Base-by-base conservation (phyloP, 2,329 filamentous ascomycete species). In the Xylaria sp. region DNA sequence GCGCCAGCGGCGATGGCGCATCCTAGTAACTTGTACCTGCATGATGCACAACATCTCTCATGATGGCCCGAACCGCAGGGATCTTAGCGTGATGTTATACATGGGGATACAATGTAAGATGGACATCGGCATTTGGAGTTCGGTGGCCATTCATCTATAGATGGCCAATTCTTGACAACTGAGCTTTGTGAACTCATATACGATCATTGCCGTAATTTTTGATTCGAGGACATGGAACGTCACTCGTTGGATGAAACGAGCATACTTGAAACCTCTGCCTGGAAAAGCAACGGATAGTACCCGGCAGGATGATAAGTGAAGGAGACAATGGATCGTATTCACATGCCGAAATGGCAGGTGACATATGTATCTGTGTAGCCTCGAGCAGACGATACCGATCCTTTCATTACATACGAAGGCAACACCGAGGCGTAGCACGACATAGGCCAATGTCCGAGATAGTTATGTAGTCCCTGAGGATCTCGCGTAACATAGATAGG, bases 261-360 rank as follows among this genome's bases (percentile, higher is more conserved):
- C 15, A 25, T 13, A 59, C 30, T 30, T 66, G 62, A 68, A 68
- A 66, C 62, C 18, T 34, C 36, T 13, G n/a, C 36, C 23, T 5
- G 25, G 46, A 59, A 20, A 34, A 9, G 36, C 36, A 52, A 12
- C 18, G 43, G 30, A 34, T 45, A 18, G 36, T 36, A 28, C 18
- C 45, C 32, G 12, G 57, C 7, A 59, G 57, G 57, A 61, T 60
- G 56, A 20, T 23, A 10, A 15, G 41, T 45, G 41, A 53, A 39
- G 45, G 39, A n/a, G 36, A 43, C n/a, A 23, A 55, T 46, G 58
- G 61, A 30, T 15, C 8, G 46, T 9, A 23, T 18, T 41, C 15
- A 43, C 58, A 55, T n/a, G 59, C 58, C 48, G 59, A 60, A 45
- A 15, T 32, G 60, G 67, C 46, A 69, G 63, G 67, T 69, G 63